A percentile compares a stretch with the other conserved stretches of the same genome.
phyloP scores from a whole-genome alignment of 2,329 filamentous ascomycete species.

The Chaetomium globosum region DNA sequence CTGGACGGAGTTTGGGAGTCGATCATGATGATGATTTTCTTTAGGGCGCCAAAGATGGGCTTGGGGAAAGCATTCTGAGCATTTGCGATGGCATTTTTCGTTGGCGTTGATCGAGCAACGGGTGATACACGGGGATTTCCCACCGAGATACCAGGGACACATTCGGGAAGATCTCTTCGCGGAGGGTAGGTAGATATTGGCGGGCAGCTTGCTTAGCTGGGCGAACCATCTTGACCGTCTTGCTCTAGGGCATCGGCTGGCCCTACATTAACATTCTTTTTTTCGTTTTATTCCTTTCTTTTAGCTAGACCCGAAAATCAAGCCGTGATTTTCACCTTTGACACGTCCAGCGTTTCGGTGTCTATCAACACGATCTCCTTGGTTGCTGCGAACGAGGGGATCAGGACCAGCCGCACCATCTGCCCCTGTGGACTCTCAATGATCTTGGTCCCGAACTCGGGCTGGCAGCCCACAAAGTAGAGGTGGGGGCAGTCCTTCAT shows the following conservation, averaged over 20 bases:
- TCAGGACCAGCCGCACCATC: conserved; percentile 73
- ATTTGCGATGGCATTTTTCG: not conserved
- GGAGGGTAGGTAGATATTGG: conserved; percentile 4
- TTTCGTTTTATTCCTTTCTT: not conserved
- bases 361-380: conserved; percentile 83
- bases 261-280: conserved; percentile 11
- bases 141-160: conserved; percentile 13
- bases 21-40: not conserved
- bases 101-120: conserved; percentile 8
- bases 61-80: not conserved
- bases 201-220: not conserved
- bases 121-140: not conserved
- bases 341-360: conserved; percentile 78
- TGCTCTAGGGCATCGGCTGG: conserved; percentile 1
- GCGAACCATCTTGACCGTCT: not conserved
- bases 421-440: conserved; percentile 70
- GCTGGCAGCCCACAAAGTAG: conserved; percentile 86
- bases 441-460: conserved; percentile 71
- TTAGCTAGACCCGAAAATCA: conserved; percentile 21
- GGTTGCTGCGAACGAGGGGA: conserved; percentile 79
- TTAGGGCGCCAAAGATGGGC: not conserved
- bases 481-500: conserved; percentile 83
- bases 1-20: not conserved
- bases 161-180: not conserved
- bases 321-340: conserved; percentile 62